A percentile compares a stretch with the other conserved stretches of the same genome.
Conservation (phyloP, 345 rosid species). For the Cardiospermum halicacabum region DNA sequence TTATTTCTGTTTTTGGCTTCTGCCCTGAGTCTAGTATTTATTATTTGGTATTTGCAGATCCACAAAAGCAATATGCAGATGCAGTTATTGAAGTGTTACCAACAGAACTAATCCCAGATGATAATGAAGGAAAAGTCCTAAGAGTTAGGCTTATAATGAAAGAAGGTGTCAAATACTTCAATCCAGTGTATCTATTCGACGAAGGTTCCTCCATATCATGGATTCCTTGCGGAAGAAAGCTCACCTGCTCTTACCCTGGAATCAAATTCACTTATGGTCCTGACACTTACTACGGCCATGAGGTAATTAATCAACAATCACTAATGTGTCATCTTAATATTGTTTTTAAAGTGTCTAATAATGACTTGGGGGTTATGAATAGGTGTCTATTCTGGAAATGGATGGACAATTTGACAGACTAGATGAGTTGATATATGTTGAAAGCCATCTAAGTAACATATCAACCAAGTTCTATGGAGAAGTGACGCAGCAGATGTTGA, state of each 20-base stretch:
- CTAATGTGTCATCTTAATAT: no score
- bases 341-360: no score
- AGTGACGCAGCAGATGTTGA: slow-evolving; percentile 93
- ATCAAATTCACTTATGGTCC: slow-evolving; percentile 86
- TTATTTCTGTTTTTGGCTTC: no score
- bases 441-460: slow-evolving; percentile 90
- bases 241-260: slow-evolving; percentile 95
- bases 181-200: slow-evolving; percentile 85
- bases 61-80: slow-evolving; percentile 93
- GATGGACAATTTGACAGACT: slow-evolving; percentile 94
- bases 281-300: slow-evolving; percentile 69
- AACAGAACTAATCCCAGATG: slow-evolving; percentile 78
- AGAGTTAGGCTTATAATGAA: slow-evolving; percentile 93
- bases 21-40: no score
- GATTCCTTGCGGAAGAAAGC: slow-evolving; percentile 98
- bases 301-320: no score
- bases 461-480: slow-evolving; percentile 94
- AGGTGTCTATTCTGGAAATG: slow-evolving; percentile 97
- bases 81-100: slow-evolving; percentile 95
- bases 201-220: slow-evolving; percentile 90
- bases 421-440: slow-evolving; percentile 92
- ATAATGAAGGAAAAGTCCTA: slow-evolving; percentile 87
- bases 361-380: neutral
- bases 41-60: slow-evolving; percentile 66
- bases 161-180: slow-evolving; percentile 85